Evolutionary conservation across 371 early-diverging fungal genomes (phyloP).

Genomic region (Gilbertella persicaria): DNA sequence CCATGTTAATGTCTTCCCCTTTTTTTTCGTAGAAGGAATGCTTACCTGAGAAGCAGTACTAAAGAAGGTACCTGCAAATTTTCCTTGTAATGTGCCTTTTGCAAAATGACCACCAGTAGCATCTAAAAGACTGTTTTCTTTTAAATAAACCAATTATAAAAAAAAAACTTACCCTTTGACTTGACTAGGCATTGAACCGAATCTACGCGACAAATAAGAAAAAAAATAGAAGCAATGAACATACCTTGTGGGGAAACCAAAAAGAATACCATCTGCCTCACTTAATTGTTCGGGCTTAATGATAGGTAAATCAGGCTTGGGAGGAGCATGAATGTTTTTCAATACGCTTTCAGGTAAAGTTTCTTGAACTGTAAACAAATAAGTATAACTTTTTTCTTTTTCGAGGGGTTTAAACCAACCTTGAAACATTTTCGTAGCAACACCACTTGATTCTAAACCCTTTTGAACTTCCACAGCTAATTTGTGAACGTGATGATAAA

Average conservation of each 20-base stretch:
- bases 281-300: constrained; percentile 52
- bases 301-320: constrained; percentile 60
- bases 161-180: constrained; percentile 27
- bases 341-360: constrained; percentile 64
- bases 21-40: constrained; percentile 72
- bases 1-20: constrained; percentile 51
- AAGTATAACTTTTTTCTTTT: constrained; percentile 12
- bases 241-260: constrained; percentile 52
- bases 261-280: constrained; percentile 56
- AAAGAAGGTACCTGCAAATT: constrained; percentile 66
- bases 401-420: constrained; percentile 19
- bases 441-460: constrained; percentile 60
- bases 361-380: constrained; percentile 65
- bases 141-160: background rate
- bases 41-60: constrained; percentile 55
- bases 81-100: constrained; percentile 49
- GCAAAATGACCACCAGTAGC: constrained; percentile 70
- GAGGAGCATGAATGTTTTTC: constrained; percentile 65
- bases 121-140: constrained; percentile 52
- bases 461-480: constrained; percentile 69
- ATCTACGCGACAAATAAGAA: constrained; percentile 21
- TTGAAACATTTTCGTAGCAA: constrained; percentile 68
- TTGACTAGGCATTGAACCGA: constrained; percentile 38
- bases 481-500: constrained; percentile 75
- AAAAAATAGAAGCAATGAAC: background rate